Conservation (phyloP, 148 eudicot genomes). For the Chenopodium formosanum region DNA sequence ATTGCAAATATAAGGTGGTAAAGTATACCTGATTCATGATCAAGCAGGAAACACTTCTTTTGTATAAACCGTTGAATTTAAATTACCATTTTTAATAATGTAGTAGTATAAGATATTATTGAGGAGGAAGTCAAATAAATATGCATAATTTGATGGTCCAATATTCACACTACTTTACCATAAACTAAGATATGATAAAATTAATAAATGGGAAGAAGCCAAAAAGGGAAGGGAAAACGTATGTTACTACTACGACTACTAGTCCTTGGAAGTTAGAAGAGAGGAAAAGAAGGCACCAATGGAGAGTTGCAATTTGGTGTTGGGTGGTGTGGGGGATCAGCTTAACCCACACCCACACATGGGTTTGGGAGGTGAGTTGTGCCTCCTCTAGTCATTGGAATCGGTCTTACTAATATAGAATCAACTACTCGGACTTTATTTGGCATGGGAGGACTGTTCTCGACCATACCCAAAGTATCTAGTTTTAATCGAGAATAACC, state of each 20-base stretch:
- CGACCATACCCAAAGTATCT: too few relatives aligned
- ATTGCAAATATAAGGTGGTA: background rate
- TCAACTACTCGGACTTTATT: too few relatives aligned
- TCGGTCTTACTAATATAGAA: background rate
- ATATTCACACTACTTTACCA: background rate
- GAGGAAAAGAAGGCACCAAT: background rate
- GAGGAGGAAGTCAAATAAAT: slow-evolving; percentile 9
- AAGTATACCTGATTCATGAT: background rate
- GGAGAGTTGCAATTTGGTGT: slow-evolving; percentile 11
- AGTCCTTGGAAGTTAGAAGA: too few relatives aligned
- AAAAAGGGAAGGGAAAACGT: background rate
- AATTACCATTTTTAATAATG: too few relatives aligned
- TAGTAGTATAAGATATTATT: too few relatives aligned
- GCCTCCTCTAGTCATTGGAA: background rate
- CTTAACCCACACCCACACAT: slow-evolving; percentile 5
- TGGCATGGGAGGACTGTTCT: too few relatives aligned
- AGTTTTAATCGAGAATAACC: too few relatives aligned
- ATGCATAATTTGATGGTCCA: slow-evolving; percentile 4
- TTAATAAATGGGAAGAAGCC: background rate
- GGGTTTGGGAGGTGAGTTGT: slow-evolving; percentile 5
- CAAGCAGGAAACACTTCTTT: background rate
- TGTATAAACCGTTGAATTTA: too few relatives aligned
- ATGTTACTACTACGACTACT: background rate
- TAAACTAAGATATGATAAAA: background rate
- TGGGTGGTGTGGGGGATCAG: slow-evolving; percentile 12